Evolutionary conservation across 371 early-diverging fungal species (phyloP).

Genomic region (Fennellomyces sp.): DNA sequence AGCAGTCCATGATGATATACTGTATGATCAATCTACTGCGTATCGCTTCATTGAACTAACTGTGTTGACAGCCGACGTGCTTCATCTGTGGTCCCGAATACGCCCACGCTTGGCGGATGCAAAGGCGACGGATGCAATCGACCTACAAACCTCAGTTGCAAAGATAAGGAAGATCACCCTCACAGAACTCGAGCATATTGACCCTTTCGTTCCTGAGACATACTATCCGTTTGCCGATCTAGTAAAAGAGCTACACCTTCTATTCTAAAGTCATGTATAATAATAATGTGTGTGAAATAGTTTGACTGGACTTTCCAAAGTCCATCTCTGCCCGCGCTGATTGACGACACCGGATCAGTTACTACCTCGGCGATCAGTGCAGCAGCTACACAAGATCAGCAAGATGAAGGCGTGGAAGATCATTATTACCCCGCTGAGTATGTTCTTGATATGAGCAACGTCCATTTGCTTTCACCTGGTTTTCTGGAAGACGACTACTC

Average conservation of each 20-base stretch:
- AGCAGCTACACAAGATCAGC: background rate
- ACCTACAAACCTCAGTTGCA: background rate
- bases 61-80: conserved; percentile 10
- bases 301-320: background rate
- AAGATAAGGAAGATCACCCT: background rate
- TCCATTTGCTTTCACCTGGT: background rate
- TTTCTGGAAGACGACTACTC: background rate
- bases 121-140: background rate
- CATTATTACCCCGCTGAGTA: background rate
- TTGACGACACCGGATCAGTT: background rate
- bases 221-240: background rate
- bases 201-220: background rate
- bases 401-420: background rate
- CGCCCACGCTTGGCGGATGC: conserved; percentile 1
- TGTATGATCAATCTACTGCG: background rate
- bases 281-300: background rate
- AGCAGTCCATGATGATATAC: background rate
- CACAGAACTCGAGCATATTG: background rate
- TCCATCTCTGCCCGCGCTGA: background rate
- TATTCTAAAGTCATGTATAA: background rate
- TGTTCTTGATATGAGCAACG: background rate
- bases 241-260: background rate
- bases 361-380: background rate
- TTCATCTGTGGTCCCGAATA: conserved; percentile 10
- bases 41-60: background rate